Percentiles rank a stretch among this genome's conserved stretches.
These are phyloP conservation scores for Murraya paniculata DNA, from an alignment of 345 rosid genomes.

Conservation along the genomic window DNA sequence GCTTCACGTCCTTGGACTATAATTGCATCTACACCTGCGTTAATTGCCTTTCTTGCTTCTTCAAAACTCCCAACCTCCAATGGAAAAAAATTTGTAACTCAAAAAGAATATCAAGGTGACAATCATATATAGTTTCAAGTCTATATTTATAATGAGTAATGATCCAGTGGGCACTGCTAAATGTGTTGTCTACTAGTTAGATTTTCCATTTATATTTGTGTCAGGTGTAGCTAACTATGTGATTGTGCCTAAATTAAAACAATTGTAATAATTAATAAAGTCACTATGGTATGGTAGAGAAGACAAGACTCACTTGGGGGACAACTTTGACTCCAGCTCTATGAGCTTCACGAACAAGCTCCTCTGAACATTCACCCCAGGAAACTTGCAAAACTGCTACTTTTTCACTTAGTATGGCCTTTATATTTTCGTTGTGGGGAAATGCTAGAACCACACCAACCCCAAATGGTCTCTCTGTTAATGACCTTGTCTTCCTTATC, in stretches of 20 bases:
- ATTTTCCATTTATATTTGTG: no score
- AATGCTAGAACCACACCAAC: slow-evolving; percentile 72
- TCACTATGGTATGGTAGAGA: neutral
- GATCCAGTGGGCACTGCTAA: no score
- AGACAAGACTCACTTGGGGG: slow-evolving; percentile 59
- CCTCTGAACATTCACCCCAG: slow-evolving; percentile 77
- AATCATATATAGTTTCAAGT: neutral
- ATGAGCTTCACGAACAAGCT: slow-evolving; percentile 64
- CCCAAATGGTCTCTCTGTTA: slow-evolving; percentile 80
- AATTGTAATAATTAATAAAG: no score
- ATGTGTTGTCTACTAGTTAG: no score
- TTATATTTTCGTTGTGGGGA: slow-evolving; percentile 68
- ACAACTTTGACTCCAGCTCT: slow-evolving; percentile 64
- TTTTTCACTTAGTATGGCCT: slow-evolving; percentile 65
- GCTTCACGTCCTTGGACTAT: slow-evolving; percentile 91
- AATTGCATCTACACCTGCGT: slow-evolving; percentile 75
- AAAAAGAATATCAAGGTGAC: neutral
- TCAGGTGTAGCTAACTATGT: no score
- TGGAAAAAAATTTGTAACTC: slow-evolving; percentile 2
- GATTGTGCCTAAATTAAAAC: no score
- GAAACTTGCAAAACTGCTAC: slow-evolving; percentile 74
- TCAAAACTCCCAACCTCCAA: slow-evolving; percentile 67
- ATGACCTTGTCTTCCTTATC: slow-evolving; percentile 61
- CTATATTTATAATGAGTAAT: no score
- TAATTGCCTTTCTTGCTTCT: slow-evolving; percentile 56